Base-by-base conservation (phyloP, 352 stramenopile genomes). In the Bremia lactucae region DNA sequence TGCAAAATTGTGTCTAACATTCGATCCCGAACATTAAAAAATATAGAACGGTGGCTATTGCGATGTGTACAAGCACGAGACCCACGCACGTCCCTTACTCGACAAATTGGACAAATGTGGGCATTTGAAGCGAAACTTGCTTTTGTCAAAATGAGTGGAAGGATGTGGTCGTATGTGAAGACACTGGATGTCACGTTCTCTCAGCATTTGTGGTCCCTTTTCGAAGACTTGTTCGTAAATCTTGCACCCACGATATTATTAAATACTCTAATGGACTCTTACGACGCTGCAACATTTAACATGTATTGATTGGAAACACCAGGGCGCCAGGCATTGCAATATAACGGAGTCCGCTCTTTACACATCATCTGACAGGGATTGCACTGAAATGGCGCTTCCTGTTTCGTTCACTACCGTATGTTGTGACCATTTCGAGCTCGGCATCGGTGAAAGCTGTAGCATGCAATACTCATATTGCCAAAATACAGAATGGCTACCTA, bases 81-180 rank as follows among this genome's bases (percentile, higher is more conserved):
- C 1, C 72, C 68, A 54, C 85, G 75, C 20, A 58, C 21, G 1
- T 72, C 75, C 24, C 79, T 62, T 9, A 58, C 56, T 11, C 59
- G 59, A 44, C 74, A 87, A 0, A 79, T 54, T 25, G 71, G 69
- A 43, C 74, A 87, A 23, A 79, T 58, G 31, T 87, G 74, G 20
- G 78, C 53, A 15, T 71, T 58, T 2, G 69, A 45, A 84, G 74
- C 6, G 65, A 43, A 31, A 64, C 71, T 35, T 77, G 52, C 36
- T 81, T 87, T 20, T 36, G 54, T 35, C 74, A 87, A 49, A 83
- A 87, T 23, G 64, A 65, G 42, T 72, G 84, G 37, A 71, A 72
- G 2, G 52, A 46, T 23, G 42, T 50, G 2, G 43, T 8, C 21
- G 26, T 57, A n/a, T 15, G 19, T 24, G 53, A 41, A 18, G 42